Conservation (phyloP, 371 early-diverging fungal genomes). For the Syncephalastrum racemosum region DNA sequence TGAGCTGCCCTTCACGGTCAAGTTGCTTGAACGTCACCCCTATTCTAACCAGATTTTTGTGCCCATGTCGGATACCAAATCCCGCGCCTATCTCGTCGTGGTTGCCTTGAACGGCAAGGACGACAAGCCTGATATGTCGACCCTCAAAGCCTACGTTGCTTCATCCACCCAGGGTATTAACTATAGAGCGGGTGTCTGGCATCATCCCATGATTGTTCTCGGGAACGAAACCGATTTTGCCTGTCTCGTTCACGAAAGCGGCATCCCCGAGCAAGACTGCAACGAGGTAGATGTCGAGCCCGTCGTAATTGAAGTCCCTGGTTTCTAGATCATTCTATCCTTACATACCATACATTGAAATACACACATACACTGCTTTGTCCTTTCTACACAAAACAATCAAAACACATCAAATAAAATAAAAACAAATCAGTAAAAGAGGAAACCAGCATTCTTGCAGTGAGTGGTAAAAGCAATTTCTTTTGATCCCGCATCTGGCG, state of each 20-base stretch:
- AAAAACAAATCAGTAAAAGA: too few species aligned
- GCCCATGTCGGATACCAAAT: slow-evolving; percentile 67
- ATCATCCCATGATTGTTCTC: slow-evolving; percentile 86
- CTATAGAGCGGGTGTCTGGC: slow-evolving; percentile 84
- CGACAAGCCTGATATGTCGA: slow-evolving; percentile 68
- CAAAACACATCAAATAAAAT: too few species aligned
- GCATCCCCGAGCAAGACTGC: slow-evolving; percentile 68
- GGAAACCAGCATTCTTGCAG: too few species aligned
- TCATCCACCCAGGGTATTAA: slow-evolving; percentile 77
- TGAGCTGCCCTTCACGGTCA: slow-evolving; percentile 57
- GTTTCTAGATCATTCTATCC: slow-evolving; percentile 18
- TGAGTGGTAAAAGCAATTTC: too few species aligned
- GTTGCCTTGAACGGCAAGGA: slow-evolving; percentile 73
- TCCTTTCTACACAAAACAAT: too few species aligned
- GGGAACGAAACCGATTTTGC: slow-evolving; percentile 61
- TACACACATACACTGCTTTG: too few species aligned
- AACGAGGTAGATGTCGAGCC: slow-evolving; percentile 45
- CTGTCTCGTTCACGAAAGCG: slow-evolving; percentile 72
- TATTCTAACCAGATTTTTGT: slow-evolving; percentile 87
- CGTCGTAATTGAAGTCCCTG: slow-evolving; percentile 35
- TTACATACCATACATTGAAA: not conserved
- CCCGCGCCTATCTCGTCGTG: slow-evolving; percentile 72
- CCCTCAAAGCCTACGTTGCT: slow-evolving; percentile 77
- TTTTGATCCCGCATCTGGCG: too few species aligned
- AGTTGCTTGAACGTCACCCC: slow-evolving; percentile 83